Evolutionary conservation across 345 rosid species (phyloP), one percentile per base, ranked within the genome.

Genomic region (Raphanus sativus): DNA sequence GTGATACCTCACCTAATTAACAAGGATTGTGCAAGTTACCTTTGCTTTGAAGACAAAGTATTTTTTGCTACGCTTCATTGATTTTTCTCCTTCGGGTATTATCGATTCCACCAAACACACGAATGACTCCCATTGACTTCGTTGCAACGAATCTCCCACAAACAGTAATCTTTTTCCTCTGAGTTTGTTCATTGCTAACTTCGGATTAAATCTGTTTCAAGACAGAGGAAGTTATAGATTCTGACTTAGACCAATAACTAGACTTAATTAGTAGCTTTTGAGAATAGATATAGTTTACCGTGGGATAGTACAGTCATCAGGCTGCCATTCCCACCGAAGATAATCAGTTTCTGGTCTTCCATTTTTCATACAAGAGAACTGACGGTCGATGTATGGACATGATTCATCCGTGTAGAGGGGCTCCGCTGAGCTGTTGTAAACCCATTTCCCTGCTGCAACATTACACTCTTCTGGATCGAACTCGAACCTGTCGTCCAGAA

Each of bases 121-220:
- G 69, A 94, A 89, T 24, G 98, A 94, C 75, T 94, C 89, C 97
- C 98, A 91, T 33, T 94, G 98, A 66, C 90, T 91, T 73, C 95
- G 71, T 71, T 94, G 97, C 60, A 94, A 67, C 0, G 98, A 94
- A 74, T 94, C 97, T 69, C 98, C 98, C 0, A 88, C 95, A 74
- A 94, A 94, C 69, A 91, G 81, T 0, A 94, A 77, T 77, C 92
- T 87, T 81, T 90, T 94, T 55, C 94, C 91, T 59, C 86, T 83
- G 17, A 94, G 87, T 71, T 85, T 91, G 66, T 85, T 87, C 26
- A 94, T 83, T 52, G 88, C 85, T 63, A 82, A 64, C 68, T 86
- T 83, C n/a, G 98, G 83, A 63, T 81, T 82, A 79, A 91, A 94
- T 83, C 97, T 94, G 82, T 60, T 62, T 65, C 17, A 60, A 60